Base-by-base conservation (phyloP, 352 stramenopile genomes). In the Pythium aquatile region DNA sequence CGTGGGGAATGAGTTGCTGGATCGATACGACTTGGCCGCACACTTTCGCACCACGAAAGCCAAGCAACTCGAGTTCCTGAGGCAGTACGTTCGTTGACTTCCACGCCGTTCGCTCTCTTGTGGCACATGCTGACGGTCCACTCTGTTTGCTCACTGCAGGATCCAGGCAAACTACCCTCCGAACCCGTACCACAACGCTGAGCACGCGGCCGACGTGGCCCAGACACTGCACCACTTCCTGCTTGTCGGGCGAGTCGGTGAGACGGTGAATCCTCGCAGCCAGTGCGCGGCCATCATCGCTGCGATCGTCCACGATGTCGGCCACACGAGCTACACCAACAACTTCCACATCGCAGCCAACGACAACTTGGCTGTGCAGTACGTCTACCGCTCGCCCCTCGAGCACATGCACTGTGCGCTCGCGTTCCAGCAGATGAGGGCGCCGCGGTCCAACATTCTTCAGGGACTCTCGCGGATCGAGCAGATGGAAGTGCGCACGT, bases 351-450 rank as follows among this genome's bases (percentile, higher is more conserved):
- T 96, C 56, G 75, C 75, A 20, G 59, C 79, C 28, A 92, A 94
- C 60, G 83, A 93, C 72, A 74, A 91, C 35, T 74, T 96, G 54
- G 85, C 89, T 10, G 72, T 91, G 39, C 73, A 84, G 63, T 96
- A 96, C 53, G 78, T 90, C 4, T 95, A 94, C 62, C 79, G 84
- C 35, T 93, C 81, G 49, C 87, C 88, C 26, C 72, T 94, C 1
- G 87, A 97, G 76, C 82, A 95, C 69, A 93, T 94, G 82, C 87
- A 96, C 64, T 91, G 87, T 29, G 83, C 87, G 13, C 53, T 93
- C 35, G 79, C 89, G 24, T 96, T 96, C 55, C 75, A 87, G 33
- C 63, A 94, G 44, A 76, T 97, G 68, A 87, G 87, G 62, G 70
- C 82, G 32, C 63, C 78, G 7, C 69, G 86, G 66, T 88, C 73